Conservation (phyloP, 768 basidiomycete genomes). For the Sutorius australiensis region DNA sequence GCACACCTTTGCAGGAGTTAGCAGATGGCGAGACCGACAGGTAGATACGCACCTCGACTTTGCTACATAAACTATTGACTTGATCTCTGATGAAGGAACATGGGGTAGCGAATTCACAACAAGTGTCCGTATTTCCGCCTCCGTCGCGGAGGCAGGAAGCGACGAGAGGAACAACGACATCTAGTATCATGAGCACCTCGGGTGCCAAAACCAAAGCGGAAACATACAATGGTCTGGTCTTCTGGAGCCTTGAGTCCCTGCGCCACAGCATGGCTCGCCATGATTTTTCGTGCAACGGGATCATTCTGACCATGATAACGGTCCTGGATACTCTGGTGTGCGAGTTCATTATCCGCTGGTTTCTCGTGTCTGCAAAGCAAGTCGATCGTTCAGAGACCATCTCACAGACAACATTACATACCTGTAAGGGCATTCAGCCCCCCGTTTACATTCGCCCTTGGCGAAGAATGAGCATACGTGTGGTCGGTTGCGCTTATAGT, state of each 20-base stretch:
- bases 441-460: constrained; percentile 93
- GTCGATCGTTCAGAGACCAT: not conserved
- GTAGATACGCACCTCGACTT: constrained; percentile 59
- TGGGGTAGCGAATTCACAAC: constrained; percentile 66
- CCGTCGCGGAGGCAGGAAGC: constrained; percentile 65
- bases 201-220: not conserved
- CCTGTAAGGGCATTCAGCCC: constrained; percentile 88
- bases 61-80: constrained; percentile 81
- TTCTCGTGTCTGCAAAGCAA: constrained; percentile 69
- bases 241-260: constrained; percentile 89
- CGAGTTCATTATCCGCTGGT: constrained; percentile 74
- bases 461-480: constrained; percentile 93
- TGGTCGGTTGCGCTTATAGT: constrained; percentile 94
- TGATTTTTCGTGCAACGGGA: constrained; percentile 89
- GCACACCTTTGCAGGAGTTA: constrained; percentile 62
- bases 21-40: not conserved
- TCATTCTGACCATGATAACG: constrained; percentile 91
- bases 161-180: constrained; percentile 84
- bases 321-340: constrained; percentile 93
- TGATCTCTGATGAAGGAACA: constrained; percentile 61
- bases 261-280: constrained; percentile 71
- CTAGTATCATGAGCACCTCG: constrained; percentile 37
- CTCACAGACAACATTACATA: constrained; percentile 24
- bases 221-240: constrained; percentile 76
- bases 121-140: constrained; percentile 67